Conservation (phyloP, 768 basidiomycete species). For the Lactarius tabidus region DNA sequence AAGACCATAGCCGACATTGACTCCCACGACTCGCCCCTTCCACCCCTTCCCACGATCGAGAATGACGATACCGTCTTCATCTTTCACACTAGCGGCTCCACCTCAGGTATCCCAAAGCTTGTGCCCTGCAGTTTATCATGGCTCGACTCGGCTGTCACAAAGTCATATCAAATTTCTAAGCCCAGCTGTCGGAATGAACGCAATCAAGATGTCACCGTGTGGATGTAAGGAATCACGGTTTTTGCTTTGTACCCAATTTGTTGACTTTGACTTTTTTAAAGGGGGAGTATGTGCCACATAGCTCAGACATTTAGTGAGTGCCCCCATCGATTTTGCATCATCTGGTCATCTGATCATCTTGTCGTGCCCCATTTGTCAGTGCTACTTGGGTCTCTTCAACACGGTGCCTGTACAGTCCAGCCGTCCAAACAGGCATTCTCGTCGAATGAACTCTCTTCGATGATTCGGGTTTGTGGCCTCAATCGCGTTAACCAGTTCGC, state of each 20-base stretch:
- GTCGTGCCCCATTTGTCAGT: conserved; percentile 39
- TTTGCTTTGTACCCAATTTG: conserved; percentile 31
- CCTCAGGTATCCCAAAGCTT: conserved; percentile 79
- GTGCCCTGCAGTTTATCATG: conserved; percentile 67
- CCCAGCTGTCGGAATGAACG: conserved; percentile 40
- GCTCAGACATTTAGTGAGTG: conserved; percentile 69
- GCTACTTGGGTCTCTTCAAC: conserved; percentile 67
- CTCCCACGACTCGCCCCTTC: conserved; percentile 38
- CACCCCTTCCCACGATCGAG: conserved; percentile 37
- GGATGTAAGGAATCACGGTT: conserved; percentile 52
- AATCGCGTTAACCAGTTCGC: conserved; percentile 77
- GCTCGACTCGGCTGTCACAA: conserved; percentile 57
- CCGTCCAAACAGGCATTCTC: conserved; percentile 63
- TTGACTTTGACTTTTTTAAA: conserved; percentile 40
- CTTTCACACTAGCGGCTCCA: conserved; percentile 80
- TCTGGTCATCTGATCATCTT: conserved; percentile 27
- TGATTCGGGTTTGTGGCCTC: conserved; percentile 62
- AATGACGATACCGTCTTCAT: conserved; percentile 52
- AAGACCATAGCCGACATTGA: conserved; percentile 39
- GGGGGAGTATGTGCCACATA: conserved; percentile 84
- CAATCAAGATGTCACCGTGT: conserved; percentile 65
- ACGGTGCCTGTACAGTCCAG: conserved; percentile 69
- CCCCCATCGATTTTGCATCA: conserved; percentile 10
- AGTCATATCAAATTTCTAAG: conserved; percentile 49
- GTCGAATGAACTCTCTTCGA: conserved; percentile 64